Conservation (phyloP, 805 yeast species). For the Blastobotrys chiropterorum region DNA sequence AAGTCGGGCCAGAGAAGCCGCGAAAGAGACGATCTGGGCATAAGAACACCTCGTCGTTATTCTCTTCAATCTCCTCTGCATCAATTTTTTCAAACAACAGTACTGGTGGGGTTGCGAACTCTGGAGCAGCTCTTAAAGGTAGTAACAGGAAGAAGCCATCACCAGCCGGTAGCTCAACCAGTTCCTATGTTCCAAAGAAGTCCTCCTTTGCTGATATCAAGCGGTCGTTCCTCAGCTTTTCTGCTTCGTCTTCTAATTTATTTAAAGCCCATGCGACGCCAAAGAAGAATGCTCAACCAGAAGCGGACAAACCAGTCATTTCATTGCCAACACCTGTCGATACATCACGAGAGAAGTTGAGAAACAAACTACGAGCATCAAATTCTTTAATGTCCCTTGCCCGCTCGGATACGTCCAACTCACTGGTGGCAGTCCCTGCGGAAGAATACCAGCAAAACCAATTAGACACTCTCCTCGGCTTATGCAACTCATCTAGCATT, state of each 20-base stretch:
- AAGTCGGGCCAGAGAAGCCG: background rate
- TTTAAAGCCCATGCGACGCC: background rate
- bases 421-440: slow-evolving; percentile 30
- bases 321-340: slow-evolving; percentile 56
- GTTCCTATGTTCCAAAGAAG: background rate
- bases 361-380: slow-evolving; percentile 46
- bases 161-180: background rate
- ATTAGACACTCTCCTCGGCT: slow-evolving; percentile 30
- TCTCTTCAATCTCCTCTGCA: slow-evolving; percentile 12
- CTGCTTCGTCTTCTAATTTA: slow-evolving; percentile 8
- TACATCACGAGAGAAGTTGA: slow-evolving; percentile 48
- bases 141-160: background rate
- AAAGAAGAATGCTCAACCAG: slow-evolving; percentile 15
- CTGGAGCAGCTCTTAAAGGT: background rate
- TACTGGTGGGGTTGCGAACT: background rate
- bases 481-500: slow-evolving; percentile 32
- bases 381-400: slow-evolving; percentile 41
- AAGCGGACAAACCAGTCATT: slow-evolving; percentile 35
- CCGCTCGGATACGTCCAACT: slow-evolving; percentile 14
- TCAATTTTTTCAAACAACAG: slow-evolving; percentile 6
- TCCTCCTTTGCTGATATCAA: slow-evolving; percentile 14
- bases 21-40: slow-evolving; percentile 5
- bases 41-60: slow-evolving; percentile 5
- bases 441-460: slow-evolving; percentile 32
- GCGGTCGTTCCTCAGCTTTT: slow-evolving; percentile 11